Evolutionary conservation across 192 early-diverging fungal species (phyloP).

Genomic region (Allomyces javanicus): DNA sequence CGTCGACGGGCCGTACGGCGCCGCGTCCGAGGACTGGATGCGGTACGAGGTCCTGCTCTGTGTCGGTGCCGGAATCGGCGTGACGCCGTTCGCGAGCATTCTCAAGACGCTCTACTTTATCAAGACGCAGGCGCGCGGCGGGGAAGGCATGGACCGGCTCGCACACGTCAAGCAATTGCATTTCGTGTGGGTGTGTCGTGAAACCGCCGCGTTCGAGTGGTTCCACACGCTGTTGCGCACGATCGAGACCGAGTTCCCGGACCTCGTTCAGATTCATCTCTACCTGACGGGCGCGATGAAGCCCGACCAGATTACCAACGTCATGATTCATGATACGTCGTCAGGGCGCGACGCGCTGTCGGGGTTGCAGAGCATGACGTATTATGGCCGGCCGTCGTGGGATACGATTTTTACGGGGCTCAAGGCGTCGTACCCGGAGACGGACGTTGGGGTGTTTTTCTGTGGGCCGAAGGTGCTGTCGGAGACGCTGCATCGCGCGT

Average conservation of each 20-base stretch:
- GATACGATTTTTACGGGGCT: constrained; percentile 33
- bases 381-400: constrained; percentile 67
- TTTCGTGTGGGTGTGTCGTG: constrained; percentile 49
- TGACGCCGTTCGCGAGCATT: constrained; percentile 53
- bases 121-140: constrained; percentile 1
- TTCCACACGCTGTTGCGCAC: constrained; percentile 41
- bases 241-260: constrained; percentile 33
- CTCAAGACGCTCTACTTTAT: constrained; percentile 40
- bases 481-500: constrained; percentile 16
- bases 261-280: constrained; percentile 40
- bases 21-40: constrained; percentile 56
- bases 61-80: constrained; percentile 54
- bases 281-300: constrained; percentile 41
- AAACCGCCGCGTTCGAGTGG: constrained; percentile 42
- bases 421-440: constrained; percentile 9
- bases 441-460: constrained; percentile 57
- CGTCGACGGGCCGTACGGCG: constrained; percentile 66
- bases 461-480: constrained; percentile 57
- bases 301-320: constrained; percentile 38
- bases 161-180: constrained; percentile 17
- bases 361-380: constrained; percentile 37
- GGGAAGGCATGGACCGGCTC: not conserved
- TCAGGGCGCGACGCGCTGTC: constrained; percentile 46
- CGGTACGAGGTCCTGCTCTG: constrained; percentile 43
- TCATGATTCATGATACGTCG: constrained; percentile 27